These are phyloP conservation scores for Trypanosoma conorhini DNA, from an alignment of 208 protist species.

Conservation along the genomic window DNA sequence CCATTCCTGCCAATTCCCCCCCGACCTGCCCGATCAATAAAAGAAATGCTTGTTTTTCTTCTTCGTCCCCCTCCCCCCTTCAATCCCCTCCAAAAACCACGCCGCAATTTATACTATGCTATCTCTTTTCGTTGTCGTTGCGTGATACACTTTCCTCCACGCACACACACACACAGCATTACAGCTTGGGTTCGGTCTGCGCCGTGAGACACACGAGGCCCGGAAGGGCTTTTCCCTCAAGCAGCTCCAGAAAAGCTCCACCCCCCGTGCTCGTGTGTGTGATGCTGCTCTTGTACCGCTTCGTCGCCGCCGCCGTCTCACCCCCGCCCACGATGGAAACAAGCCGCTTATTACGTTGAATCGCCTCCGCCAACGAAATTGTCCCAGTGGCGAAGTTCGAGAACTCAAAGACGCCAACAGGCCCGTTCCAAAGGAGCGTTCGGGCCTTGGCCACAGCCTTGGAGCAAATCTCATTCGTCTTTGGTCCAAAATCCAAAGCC, in stretches of 20 bases:
- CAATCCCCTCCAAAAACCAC: too few species aligned
- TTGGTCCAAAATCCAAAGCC: conserved; percentile 97
- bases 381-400: conserved; percentile 93
- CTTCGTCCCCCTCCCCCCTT: too few species aligned
- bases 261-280: conserved; percentile 99
- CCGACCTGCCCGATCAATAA: too few species aligned
- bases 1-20: too few species aligned
- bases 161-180: conserved; percentile 1
- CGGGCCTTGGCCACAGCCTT: conserved; percentile 77
- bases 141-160: neutral
- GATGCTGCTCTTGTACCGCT: conserved; percentile 89
- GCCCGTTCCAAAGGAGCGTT: conserved; percentile 98
- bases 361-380: conserved; percentile 69
- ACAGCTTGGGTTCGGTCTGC: conserved; percentile 72
- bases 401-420: conserved; percentile 99
- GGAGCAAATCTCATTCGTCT: conserved; percentile 79
- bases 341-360: conserved; percentile 67
- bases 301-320: conserved; percentile 96
- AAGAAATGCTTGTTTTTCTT: too few species aligned
- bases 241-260: conserved; percentile 99
- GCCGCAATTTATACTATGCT: too few species aligned
- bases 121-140: too few species aligned
- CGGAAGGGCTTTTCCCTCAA: conserved; percentile 97
- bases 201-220: conserved; percentile 93
- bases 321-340: conserved; percentile 97